Evolutionary conservation across 2,329 filamentous ascomycete genomes (phyloP).

Genomic region (Anthostomella pinea): DNA sequence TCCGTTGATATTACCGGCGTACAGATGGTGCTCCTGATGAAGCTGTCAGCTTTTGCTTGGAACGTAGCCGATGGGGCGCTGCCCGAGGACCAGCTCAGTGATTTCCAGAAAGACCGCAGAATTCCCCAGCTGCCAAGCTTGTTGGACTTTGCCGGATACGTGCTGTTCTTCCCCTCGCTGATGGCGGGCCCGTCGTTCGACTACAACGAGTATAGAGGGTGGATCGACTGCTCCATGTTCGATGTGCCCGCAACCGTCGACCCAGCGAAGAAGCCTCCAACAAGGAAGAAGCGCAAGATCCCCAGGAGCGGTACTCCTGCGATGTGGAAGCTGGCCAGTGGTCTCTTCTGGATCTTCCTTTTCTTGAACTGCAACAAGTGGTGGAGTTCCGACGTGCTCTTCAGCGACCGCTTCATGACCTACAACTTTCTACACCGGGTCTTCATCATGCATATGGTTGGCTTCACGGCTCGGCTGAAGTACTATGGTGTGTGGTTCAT

Average conservation of each 20-base stretch:
- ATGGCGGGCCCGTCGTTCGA: slow-evolving; percentile 92
- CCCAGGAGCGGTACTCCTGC: slow-evolving; percentile 88
- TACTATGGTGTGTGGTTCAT: slow-evolving; percentile 96
- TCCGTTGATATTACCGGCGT: slow-evolving; percentile 86
- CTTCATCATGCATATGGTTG: slow-evolving; percentile 79
- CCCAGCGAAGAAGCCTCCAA: slow-evolving; percentile 78
- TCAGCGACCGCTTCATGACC: slow-evolving; percentile 63
- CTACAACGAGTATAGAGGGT: slow-evolving; percentile 85
- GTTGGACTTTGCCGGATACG: slow-evolving; percentile 83
- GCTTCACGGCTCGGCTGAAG: slow-evolving; percentile 78
- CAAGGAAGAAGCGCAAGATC: slow-evolving; percentile 86
- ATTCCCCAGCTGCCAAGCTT: slow-evolving; percentile 70
- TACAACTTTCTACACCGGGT: slow-evolving; percentile 71
- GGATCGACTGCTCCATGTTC: slow-evolving; percentile 95
- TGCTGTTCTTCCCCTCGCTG: slow-evolving; percentile 91
- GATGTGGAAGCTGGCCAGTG: slow-evolving; percentile 67
- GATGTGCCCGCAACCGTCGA: slow-evolving; percentile 79
- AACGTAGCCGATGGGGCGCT: slow-evolving; percentile 91
- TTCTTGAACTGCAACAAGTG: slow-evolving; percentile 71
- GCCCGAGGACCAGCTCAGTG: slow-evolving; percentile 74
- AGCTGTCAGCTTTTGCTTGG: slow-evolving; percentile 95
- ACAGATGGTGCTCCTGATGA: slow-evolving; percentile 99
- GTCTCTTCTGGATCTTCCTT: slow-evolving; percentile 73
- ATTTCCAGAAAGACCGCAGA: slow-evolving; percentile 79
- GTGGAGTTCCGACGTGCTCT: slow-evolving; percentile 63